Conservation (phyloP, 23 red algal genomes). For the Gracilaria gracilis region DNA sequence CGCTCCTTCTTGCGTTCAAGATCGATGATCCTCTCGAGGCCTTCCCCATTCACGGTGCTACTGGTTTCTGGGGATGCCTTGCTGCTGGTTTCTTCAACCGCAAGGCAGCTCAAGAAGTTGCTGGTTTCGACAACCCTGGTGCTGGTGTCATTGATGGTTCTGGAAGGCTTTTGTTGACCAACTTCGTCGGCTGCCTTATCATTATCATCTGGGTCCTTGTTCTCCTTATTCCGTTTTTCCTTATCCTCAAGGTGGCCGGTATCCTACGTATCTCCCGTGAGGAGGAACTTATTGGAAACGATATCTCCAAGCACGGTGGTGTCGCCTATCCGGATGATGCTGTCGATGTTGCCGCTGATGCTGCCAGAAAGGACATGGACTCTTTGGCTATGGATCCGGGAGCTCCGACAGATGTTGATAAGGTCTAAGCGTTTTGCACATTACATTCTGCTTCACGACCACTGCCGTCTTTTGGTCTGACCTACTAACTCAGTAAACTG, state of each 20-base stretch:
- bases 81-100: slow-evolving; percentile 81
- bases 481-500: slow-evolving; percentile 1
- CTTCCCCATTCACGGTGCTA: slow-evolving; percentile 86
- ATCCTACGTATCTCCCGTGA: slow-evolving; percentile 87
- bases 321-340: slow-evolving; percentile 87
- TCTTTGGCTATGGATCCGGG: slow-evolving; percentile 65
- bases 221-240: slow-evolving; percentile 72
- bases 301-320: slow-evolving; percentile 92
- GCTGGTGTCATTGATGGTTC: slow-evolving; percentile 85
- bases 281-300: slow-evolving; percentile 91
- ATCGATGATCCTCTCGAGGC: slow-evolving; percentile 98
- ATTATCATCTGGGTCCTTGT: slow-evolving; percentile 71
- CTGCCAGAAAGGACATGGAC: slow-evolving; percentile 56
- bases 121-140: slow-evolving; percentile 52
- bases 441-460: background rate
- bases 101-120: slow-evolving; percentile 29
- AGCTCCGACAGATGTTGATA: slow-evolving; percentile 10
- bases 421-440: background rate
- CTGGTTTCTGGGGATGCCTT: slow-evolving; percentile 88
- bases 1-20: slow-evolving; percentile 64
- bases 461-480: background rate
- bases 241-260: slow-evolving; percentile 61
- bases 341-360: slow-evolving; percentile 37
- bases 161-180: slow-evolving; percentile 62
- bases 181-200: slow-evolving; percentile 75